Percentiles rank a stretch among this genome's conserved stretches.
phyloP scores from a whole-genome alignment of 345 rosid species.

The Anastatica hierochuntica region DNA sequence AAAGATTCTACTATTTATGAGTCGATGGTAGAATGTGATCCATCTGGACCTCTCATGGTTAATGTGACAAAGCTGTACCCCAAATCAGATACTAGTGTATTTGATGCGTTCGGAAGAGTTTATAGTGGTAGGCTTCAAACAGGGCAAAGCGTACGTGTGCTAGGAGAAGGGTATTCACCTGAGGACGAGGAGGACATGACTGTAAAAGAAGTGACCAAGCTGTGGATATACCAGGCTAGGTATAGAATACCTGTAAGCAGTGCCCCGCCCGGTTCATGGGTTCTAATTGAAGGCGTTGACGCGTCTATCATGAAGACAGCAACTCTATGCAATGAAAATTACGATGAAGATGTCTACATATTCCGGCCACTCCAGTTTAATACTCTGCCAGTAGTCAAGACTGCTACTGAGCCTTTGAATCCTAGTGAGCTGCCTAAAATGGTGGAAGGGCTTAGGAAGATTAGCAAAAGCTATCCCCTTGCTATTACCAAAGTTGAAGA shows the following conservation, averaged over 20 bases:
- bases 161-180: conserved; percentile 97
- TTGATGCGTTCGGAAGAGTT: conserved; percentile 95
- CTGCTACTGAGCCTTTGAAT: conserved; percentile 96
- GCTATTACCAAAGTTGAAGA: conserved; percentile 97
- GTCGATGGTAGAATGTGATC: conserved; percentile 85
- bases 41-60: conserved; percentile 85
- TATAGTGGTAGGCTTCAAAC: conserved; percentile 86
- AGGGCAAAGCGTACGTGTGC: conserved; percentile 77
- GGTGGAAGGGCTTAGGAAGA: conserved; percentile 99
- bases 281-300: conserved; percentile 91
- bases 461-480: conserved; percentile 95
- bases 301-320: conserved; percentile 98
- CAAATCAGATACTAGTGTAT: conserved; percentile 91
- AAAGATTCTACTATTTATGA: conserved; percentile 56
- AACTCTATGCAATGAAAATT: conserved; percentile 58
- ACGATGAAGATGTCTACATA: conserved; percentile 76
- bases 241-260: conserved; percentile 83
- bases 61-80: conserved; percentile 94
- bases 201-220: conserved; percentile 79
- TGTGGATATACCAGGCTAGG: conserved; percentile 93
- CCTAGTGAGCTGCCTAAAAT: conserved; percentile 98
- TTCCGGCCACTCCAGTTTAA: conserved; percentile 86
- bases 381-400: conserved; percentile 93
- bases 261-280: conserved; percentile 99
- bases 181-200: conserved; percentile 99